A percentile compares a stretch with the other conserved stretches of the same genome.
phyloP scores from a whole-genome alignment of 495 filamentous ascomycete species.

The Amniculicola lignicola region DNA sequence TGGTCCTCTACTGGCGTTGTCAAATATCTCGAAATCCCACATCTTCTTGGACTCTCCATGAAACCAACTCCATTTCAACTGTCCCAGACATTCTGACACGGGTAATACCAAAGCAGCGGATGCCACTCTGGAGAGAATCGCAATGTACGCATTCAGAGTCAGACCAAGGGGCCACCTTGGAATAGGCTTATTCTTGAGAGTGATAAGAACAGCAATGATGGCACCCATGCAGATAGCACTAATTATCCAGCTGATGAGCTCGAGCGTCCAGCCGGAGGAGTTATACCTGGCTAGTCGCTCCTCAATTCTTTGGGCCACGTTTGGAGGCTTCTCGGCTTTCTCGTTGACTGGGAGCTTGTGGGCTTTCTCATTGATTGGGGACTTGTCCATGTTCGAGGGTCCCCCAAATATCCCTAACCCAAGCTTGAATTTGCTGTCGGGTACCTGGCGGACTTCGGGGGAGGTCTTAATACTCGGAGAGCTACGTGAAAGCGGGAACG shows the following conservation, averaged over 20 bases:
- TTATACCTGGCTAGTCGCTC: slow-evolving; percentile 5
- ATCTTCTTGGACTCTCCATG: slow-evolving; percentile 23
- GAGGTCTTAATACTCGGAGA: background rate
- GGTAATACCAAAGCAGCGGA: slow-evolving; percentile 24
- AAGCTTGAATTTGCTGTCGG: too few species aligned
- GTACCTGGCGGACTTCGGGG: background rate
- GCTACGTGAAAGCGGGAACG: background rate
- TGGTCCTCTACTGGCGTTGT: slow-evolving; percentile 24
- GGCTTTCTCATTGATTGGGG: too few species aligned
- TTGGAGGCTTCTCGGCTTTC: background rate
- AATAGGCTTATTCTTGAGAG: slow-evolving; percentile 3
- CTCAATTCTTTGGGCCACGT: slow-evolving; percentile 6
- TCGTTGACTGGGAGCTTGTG: background rate
- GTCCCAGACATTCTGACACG: slow-evolving; percentile 24
- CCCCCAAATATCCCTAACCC: too few species aligned
- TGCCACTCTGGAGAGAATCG: slow-evolving; percentile 13
- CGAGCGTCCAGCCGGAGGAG: slow-evolving; percentile 13
- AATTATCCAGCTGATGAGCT: slow-evolving; percentile 23
- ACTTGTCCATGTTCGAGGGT: too few species aligned
- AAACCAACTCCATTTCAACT: slow-evolving; percentile 35
- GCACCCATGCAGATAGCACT: slow-evolving; percentile 22
- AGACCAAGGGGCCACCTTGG: slow-evolving; percentile 5
- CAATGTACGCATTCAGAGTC: slow-evolving; percentile 13
- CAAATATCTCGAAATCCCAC: slow-evolving; percentile 31
- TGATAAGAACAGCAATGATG: slow-evolving; percentile 13